phyloP scores from a whole-genome alignment of 495 filamentous ascomycete species.

The Pseudevernia furfuracea region DNA sequence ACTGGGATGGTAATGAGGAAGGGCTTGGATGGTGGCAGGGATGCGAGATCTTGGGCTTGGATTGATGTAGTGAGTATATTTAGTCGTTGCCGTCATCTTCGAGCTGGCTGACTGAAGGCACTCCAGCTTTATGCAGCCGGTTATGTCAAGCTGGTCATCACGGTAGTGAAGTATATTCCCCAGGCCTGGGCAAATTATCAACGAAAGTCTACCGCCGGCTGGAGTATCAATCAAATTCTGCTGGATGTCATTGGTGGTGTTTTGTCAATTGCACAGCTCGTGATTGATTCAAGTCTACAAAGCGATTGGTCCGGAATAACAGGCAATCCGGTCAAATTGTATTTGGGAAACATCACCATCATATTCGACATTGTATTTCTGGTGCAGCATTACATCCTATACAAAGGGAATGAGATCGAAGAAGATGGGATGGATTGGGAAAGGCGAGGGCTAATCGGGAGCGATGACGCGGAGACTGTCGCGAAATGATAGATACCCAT shows the following conservation, averaged over 20 bases:
- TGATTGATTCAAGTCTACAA: conserved; percentile 78
- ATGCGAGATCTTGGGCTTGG: conserved; percentile 58
- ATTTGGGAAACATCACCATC: conserved; percentile 72
- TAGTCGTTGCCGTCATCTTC: background rate
- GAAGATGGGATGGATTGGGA: conserved; percentile 15
- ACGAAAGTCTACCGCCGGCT: conserved; percentile 75
- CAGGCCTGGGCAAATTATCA: conserved; percentile 77
- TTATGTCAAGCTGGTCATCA: conserved; percentile 83
- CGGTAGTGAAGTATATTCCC: conserved; percentile 84
- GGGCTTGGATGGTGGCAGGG: conserved; percentile 47
- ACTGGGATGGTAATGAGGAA: conserved; percentile 45
- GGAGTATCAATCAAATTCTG: conserved; percentile 80
- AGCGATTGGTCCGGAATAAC: conserved; percentile 81
- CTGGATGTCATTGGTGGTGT: conserved; percentile 75
- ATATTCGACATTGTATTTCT: conserved; percentile 84
- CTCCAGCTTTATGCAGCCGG: conserved; percentile 67
- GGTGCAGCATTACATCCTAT: conserved; percentile 77
- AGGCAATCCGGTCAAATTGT: conserved; percentile 88
- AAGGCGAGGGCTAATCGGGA: conserved; percentile 14
- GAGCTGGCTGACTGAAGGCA: background rate
- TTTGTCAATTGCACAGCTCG: conserved; percentile 72
- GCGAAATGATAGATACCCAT: conserved; percentile 16
- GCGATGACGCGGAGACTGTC: conserved; percentile 11
- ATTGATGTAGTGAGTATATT: conserved; percentile 62
- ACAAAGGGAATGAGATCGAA: conserved; percentile 34